phyloP scores from a whole-genome alignment of 169 alveolate genomes.

The Neospora caninum region DNA sequence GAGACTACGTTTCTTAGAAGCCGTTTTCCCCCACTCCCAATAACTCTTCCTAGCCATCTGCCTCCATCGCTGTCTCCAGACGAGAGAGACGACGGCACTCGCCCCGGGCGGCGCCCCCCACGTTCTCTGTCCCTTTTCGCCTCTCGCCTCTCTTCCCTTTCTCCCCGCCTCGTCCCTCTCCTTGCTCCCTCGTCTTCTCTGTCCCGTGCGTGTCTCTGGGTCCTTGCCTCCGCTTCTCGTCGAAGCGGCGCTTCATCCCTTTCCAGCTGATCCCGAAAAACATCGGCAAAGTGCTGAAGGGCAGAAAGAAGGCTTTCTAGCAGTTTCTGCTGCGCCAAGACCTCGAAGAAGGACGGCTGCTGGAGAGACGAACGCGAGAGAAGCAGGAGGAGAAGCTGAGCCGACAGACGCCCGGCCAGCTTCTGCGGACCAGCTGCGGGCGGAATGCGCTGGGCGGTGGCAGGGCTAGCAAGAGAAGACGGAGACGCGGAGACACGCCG shows the following conservation, averaged over 20 bases:
- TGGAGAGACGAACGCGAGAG: conserved; percentile 10
- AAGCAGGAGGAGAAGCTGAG: neutral
- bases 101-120: neutral
- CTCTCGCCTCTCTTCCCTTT: neutral
- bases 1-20: neutral
- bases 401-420: neutral
- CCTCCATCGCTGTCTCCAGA: neutral
- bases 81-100: neutral
- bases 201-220: neutral
- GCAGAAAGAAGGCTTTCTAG: conserved; percentile 60
- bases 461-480: neutral
- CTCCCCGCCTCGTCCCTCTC: neutral
- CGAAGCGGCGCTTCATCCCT: neutral
- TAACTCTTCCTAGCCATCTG: neutral
- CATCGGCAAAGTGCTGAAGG: conserved; percentile 35
- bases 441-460: neutral
- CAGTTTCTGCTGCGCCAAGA: conserved; percentile 67
- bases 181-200: neutral
- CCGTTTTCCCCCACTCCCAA: no score
- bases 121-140: neutral
- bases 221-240: neutral
- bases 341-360: conserved; percentile 66
- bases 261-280: neutral
- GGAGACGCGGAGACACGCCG: neutral
- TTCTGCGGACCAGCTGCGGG: neutral